Conservation (phyloP, 352 stramenopile genomes). For the Plasmopara muralis region DNA sequence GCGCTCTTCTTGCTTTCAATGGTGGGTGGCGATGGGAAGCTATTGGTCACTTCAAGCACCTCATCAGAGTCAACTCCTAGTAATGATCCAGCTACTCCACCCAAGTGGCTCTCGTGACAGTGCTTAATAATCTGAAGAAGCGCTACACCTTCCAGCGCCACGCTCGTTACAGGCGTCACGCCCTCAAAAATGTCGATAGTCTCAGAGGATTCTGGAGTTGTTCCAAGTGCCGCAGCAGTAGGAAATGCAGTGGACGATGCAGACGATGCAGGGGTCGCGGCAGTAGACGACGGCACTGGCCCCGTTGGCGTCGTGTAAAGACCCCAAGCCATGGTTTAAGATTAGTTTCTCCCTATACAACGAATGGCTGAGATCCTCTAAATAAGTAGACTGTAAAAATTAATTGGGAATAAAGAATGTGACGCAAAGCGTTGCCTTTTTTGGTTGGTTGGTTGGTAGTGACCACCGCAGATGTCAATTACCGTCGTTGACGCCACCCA, state of each 20-base stretch:
- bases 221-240: constrained; percentile 9
- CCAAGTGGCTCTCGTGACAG: constrained; percentile 93
- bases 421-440: constrained; percentile 1
- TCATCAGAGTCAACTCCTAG: constrained; percentile 91
- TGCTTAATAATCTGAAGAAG: constrained; percentile 97
- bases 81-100: constrained; percentile 92
- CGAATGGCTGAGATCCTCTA: constrained; percentile 43
- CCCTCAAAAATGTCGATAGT: constrained; percentile 67
- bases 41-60: constrained; percentile 95
- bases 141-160: constrained; percentile 77
- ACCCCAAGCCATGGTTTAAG: constrained; percentile 52
- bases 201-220: constrained; percentile 29
- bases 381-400: too few species aligned
- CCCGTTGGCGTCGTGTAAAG: constrained; percentile 31
- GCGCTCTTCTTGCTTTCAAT: constrained; percentile 73
- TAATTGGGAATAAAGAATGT: constrained; percentile 42
- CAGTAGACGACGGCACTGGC: constrained; percentile 15
- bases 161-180: constrained; percentile 51
- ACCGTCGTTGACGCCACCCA: too few species aligned
- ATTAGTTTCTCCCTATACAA: constrained; percentile 17
- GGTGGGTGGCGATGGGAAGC: constrained; percentile 91
- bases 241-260: too few species aligned
- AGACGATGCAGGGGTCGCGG: neutral
- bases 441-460: too few species aligned
- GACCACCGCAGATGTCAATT: too few species aligned